Percentiles rank a stretch among this genome's conserved stretches.
Conservation (phyloP, 805 yeast species). For the Priceomyces haplophilus region DNA sequence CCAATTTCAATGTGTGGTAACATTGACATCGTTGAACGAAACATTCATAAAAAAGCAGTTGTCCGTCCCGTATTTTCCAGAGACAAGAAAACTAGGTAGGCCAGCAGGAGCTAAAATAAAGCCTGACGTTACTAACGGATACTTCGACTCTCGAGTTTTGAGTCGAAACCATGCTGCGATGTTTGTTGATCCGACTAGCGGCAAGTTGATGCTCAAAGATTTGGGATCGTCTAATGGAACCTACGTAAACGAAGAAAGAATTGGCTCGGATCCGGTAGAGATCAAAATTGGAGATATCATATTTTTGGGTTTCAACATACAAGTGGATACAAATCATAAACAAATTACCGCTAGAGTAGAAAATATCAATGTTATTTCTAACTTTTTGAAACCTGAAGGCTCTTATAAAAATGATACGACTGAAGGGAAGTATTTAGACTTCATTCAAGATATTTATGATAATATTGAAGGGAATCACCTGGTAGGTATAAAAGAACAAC, state of each 20-base stretch:
- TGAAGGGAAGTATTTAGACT: slow-evolving; percentile 35
- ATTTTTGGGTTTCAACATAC: slow-evolving; percentile 92
- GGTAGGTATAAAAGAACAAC: slow-evolving; percentile 4
- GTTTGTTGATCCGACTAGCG: slow-evolving; percentile 62
- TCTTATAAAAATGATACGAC: slow-evolving; percentile 1
- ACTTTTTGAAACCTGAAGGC: slow-evolving; percentile 10
- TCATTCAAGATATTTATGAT: slow-evolving; percentile 30
- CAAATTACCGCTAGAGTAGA: slow-evolving; percentile 84
- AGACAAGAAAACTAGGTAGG: slow-evolving; percentile 81
- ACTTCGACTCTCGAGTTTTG: slow-evolving; percentile 88
- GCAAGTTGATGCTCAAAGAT: slow-evolving; percentile 75
- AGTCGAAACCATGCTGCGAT: slow-evolving; percentile 93
- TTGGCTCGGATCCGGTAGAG: slow-evolving; percentile 60
- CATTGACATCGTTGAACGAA: slow-evolving; percentile 71
- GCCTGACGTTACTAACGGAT: slow-evolving; percentile 77
- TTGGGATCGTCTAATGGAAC: slow-evolving; percentile 94
- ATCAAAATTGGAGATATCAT: slow-evolving; percentile 78
- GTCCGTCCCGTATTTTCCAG: slow-evolving; percentile 78
- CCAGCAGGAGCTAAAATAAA: slow-evolving; percentile 68
- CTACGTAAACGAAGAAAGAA: slow-evolving; percentile 72
- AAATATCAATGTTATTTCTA: slow-evolving; percentile 58
- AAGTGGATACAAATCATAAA: slow-evolving; percentile 64
- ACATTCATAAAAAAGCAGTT: slow-evolving; percentile 79
- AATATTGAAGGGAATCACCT: slow-evolving; percentile 5
- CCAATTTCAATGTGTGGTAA: slow-evolving; percentile 53